These are phyloP conservation scores for Phytophthora fragariae DNA, from an alignment of 352 stramenopile species.

Conservation along the genomic window DNA sequence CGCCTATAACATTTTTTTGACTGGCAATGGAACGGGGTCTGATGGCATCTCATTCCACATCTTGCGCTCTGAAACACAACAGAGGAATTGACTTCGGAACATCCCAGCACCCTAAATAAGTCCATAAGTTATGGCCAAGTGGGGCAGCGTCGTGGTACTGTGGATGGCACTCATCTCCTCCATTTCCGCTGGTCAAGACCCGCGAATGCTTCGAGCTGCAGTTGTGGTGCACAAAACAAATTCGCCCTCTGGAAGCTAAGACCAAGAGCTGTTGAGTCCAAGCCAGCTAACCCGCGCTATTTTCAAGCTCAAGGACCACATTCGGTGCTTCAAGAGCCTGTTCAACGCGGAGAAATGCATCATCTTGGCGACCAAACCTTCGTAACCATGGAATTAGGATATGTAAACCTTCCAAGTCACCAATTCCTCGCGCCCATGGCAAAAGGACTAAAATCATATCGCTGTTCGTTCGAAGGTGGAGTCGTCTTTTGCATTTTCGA, in stretches of 20 bases:
- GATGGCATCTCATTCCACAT: background rate
- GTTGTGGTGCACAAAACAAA: background rate
- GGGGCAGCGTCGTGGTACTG: background rate
- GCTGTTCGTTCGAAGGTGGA: background rate
- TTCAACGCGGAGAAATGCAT: slow-evolving; percentile 21
- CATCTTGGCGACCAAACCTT: slow-evolving; percentile 4
- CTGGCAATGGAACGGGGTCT: background rate
- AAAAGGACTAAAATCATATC: background rate
- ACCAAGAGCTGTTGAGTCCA: slow-evolving; percentile 15
- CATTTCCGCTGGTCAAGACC: background rate
- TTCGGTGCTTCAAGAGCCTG: slow-evolving; percentile 22
- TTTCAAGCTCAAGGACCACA: slow-evolving; percentile 11
- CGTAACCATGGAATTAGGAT: background rate
- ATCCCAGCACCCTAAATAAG: background rate
- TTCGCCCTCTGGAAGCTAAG: slow-evolving; percentile 2
- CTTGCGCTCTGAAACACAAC: background rate
- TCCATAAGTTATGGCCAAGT: slow-evolving; percentile 4
- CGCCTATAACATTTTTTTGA: slow-evolving; percentile 1
- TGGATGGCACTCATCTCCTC: slow-evolving; percentile 1
- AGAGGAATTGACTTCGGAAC: background rate
- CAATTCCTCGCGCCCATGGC: background rate
- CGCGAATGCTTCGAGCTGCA: slow-evolving; percentile 3
- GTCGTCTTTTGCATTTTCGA: background rate
- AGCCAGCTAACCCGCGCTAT: slow-evolving; percentile 16
- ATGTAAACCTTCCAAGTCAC: background rate